Conservation (phyloP, 306 rosid species). For the Quercus suber region DNA sequence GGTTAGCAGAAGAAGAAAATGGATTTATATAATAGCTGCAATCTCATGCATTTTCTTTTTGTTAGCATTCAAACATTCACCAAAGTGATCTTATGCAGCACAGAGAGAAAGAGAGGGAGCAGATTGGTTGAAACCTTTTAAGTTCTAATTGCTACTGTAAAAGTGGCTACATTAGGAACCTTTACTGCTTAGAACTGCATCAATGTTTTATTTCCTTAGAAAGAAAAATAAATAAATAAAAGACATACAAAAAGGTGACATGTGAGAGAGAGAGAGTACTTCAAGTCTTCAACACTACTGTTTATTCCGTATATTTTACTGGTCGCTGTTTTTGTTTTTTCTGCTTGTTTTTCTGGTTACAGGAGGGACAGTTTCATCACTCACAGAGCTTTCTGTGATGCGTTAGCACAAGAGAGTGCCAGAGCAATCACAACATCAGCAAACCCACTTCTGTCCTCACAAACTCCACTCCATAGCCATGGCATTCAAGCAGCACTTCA, state of each 20-base stretch:
- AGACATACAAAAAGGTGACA: slow-evolving; percentile 15
- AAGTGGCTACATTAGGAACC: slow-evolving; percentile 2
- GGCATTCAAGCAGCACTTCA: slow-evolving; percentile 22
- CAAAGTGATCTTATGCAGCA: not conserved
- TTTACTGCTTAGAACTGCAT: slow-evolving; percentile 14
- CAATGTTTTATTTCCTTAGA: not conserved
- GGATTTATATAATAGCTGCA: not conserved
- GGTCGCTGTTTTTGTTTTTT: slow-evolving; percentile 27
- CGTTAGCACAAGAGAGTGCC: slow-evolving; percentile 62
- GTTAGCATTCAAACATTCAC: not conserved
- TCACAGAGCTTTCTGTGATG: slow-evolving; percentile 90
- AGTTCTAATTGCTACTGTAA: not conserved
- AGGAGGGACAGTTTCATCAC: slow-evolving; percentile 93
- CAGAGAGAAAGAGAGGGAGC: not conserved
- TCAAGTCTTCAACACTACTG: too few species aligned
- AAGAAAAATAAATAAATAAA: not conserved
- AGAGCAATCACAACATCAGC: slow-evolving; percentile 26
- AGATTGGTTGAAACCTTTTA: not conserved
- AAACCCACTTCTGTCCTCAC: slow-evolving; percentile 39
- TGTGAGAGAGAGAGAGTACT: slow-evolving; percentile 5
- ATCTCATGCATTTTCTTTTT: not conserved
- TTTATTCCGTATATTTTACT: not conserved
- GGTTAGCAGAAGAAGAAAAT: not conserved
- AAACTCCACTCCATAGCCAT: slow-evolving; percentile 32
- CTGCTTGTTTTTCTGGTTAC: slow-evolving; percentile 21